Evolutionary conservation across 2,329 filamentous ascomycete species (phyloP).

Genomic region (Penicillium sp.): DNA sequence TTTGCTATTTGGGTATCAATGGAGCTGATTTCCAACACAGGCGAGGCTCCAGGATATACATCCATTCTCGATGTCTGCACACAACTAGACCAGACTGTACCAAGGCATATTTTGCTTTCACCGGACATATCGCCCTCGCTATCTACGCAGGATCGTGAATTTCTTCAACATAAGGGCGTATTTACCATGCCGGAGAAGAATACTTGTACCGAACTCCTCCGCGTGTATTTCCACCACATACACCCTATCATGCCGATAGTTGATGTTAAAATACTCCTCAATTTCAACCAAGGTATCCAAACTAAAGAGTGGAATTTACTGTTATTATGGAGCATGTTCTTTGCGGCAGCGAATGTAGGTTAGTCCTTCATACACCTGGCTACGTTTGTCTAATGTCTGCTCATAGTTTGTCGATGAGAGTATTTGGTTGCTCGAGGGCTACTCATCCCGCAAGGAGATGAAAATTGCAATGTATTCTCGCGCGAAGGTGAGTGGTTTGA

Average conservation of each 20-base stretch:
- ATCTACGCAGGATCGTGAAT: conserved; percentile 21
- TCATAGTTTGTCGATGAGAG: conserved; percentile 4
- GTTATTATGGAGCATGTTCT: conserved; percentile 45
- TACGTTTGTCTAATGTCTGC: not conserved
- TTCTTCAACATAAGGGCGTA: conserved; percentile 36
- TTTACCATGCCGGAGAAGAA: conserved; percentile 34
- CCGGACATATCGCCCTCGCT: conserved; percentile 11
- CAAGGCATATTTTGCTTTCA: conserved; percentile 26
- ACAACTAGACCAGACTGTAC: conserved; percentile 16
- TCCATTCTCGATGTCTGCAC: conserved; percentile 16
- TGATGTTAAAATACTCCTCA: conserved; percentile 31
- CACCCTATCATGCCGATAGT: conserved; percentile 34
- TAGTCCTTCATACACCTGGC: not conserved
- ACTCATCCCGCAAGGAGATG: conserved; percentile 35
- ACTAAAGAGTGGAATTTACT: conserved; percentile 33
- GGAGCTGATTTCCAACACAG: conserved; percentile 15
- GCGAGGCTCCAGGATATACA: not conserved
- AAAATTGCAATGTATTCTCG: conserved; percentile 41
- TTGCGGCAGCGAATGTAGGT: conserved; percentile 36
- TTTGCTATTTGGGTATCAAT: not conserved
- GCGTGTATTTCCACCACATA: conserved; percentile 32
- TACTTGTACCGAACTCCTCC: conserved; percentile 34
- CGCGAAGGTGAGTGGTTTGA: conserved; percentile 33
- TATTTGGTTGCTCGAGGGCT: conserved; percentile 26
- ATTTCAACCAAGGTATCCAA: conserved; percentile 28